Evolutionary conservation across 1,284 basidiomycete species (phyloP), one percentile per base, ranked within the genome.

Genomic region (Cryptococcus sp.): DNA sequence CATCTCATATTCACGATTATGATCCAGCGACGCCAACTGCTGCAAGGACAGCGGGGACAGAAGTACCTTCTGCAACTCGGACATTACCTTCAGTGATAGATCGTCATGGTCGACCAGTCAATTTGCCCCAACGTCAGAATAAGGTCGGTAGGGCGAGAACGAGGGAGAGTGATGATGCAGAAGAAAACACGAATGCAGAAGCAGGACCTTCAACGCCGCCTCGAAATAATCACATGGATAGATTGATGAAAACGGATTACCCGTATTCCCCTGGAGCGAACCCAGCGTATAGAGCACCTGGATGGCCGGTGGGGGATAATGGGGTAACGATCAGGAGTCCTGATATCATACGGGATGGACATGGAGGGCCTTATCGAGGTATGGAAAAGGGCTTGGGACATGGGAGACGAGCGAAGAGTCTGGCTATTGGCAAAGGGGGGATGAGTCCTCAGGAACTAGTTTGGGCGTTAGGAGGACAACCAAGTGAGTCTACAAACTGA

Each of bases 371-470:
- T 23, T 53, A 54, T 45, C 58, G 58, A 4, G 46, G 32, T 23
- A 14, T 50, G 32, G 33, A 33, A 11, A 48, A 46, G 46, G 57
- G 53, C 37, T n/a, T 32, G 5, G 66, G 65, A 1, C 67, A 72
- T 55, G 57, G 56, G 2, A 58, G 68, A 7, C 58, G 66, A 32
- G 49, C 68, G 2, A 66, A 65, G 44, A 72, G 70, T 58, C 53
- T 72, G 31, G 73, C 68, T 2, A 43, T 76, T 14, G 68, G 67
- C 0, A 70, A 71, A 50, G 68, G 66, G 0, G 60, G 57, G 0
- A 63, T 72, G 59, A 72, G 66, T 53, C 67, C 72, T 13, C 73
- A 76, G 57, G 72, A 76, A 55, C 61, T 74, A 60, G 66, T 76
- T 3, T 73, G 72, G 73, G 70, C 72, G 1, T 47, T 73, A 36